Conservation (phyloP, 176 grass and related monocot species). For the Rhipidocladum racemiflorum region DNA sequence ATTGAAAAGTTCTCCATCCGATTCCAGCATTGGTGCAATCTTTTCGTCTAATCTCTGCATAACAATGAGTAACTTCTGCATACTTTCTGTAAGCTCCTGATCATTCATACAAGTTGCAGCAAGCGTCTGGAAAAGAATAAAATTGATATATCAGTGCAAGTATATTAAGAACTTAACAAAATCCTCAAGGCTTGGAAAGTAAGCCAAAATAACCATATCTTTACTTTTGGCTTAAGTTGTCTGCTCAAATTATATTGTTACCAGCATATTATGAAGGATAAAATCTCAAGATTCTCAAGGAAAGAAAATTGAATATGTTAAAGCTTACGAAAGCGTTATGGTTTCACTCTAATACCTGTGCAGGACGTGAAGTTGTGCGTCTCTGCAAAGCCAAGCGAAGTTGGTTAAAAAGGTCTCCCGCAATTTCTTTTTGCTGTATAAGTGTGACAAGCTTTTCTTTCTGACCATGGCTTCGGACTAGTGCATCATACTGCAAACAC, state of each 20-base stretch:
- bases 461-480: conserved; percentile 56
- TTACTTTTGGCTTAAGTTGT: too few species aligned
- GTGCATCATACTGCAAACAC: conserved; percentile 73
- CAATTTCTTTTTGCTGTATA: conserved; percentile 93
- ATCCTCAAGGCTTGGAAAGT: background rate
- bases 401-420: conserved; percentile 95
- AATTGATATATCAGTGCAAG: conserved; percentile 1
- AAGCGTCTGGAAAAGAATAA: conserved; percentile 57
- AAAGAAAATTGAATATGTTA: background rate
- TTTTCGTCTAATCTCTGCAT: conserved; percentile 96
- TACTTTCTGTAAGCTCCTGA: conserved; percentile 76
- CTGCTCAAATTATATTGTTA: background rate
- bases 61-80: conserved; percentile 90
- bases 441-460: conserved; percentile 76
- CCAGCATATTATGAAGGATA: background rate
- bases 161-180: conserved; percentile 10
- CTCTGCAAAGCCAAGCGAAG: conserved; percentile 77
- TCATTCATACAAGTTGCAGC: conserved; percentile 90
- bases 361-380: conserved; percentile 69
- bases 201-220: too few species aligned
- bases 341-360: conserved; percentile 63
- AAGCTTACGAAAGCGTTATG: conserved; percentile 4
- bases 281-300: background rate
- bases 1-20: conserved; percentile 94
- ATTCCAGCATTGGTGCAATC: conserved; percentile 82